Conservation (phyloP, 75 land plant genomes). For the Selaginella moellendorffii region DNA sequence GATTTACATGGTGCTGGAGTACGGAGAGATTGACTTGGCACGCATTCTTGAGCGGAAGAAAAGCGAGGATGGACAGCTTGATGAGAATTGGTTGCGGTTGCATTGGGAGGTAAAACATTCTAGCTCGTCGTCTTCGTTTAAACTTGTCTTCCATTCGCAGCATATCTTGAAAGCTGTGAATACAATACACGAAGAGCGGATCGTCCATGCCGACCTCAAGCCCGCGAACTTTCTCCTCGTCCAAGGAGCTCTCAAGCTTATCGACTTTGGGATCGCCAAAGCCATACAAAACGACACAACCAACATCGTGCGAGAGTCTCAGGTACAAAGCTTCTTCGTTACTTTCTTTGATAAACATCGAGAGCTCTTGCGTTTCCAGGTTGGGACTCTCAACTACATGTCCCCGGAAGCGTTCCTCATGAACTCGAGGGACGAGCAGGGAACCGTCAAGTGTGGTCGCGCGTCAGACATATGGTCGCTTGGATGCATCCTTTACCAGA, state of each 20-base stretch:
- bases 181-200: slow-evolving; percentile 94
- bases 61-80: slow-evolving; percentile 52
- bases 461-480: slow-evolving; percentile 98
- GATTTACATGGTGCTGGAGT: slow-evolving; percentile 96
- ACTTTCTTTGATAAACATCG: background rate
- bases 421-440: slow-evolving; percentile 63
- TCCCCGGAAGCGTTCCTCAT: slow-evolving; percentile 93
- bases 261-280: slow-evolving; percentile 97
- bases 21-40: slow-evolving; percentile 96
- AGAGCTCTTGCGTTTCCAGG: slow-evolving; percentile 26
- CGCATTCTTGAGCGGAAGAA: slow-evolving; percentile 70
- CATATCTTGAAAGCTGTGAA: slow-evolving; percentile 87
- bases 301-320: slow-evolving; percentile 83
- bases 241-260: slow-evolving; percentile 76
- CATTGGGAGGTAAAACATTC: slow-evolving; percentile 70
- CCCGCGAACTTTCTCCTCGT: slow-evolving; percentile 97
- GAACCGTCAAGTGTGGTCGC: slow-evolving; percentile 80
- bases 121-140: background rate
- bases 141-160: slow-evolving; percentile 27
- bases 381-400: slow-evolving; percentile 94
- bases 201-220: slow-evolving; percentile 94
- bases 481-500: slow-evolving; percentile 93
- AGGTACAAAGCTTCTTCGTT: slow-evolving; percentile 28
- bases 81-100: slow-evolving; percentile 92
- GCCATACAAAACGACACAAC: slow-evolving; percentile 95